Conservation (phyloP, 768 basidiomycete species). For the Psilocybe tampanensis region DNA sequence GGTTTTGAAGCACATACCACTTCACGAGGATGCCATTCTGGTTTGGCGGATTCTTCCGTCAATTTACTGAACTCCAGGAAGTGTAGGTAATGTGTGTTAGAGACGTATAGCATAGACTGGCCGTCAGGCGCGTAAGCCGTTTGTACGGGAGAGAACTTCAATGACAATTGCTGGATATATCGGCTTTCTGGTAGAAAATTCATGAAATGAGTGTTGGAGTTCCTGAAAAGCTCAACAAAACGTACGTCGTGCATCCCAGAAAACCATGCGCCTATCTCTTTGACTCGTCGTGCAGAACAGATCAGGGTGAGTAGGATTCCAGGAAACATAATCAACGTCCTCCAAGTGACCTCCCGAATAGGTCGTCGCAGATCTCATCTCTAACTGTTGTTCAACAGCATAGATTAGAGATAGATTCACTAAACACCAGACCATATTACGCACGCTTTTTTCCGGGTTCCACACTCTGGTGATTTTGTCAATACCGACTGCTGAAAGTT, state of each 20-base stretch:
- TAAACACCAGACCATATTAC: constrained; percentile 22
- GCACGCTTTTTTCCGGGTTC: constrained; percentile 76
- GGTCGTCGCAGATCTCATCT: constrained; percentile 62
- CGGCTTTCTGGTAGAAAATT: constrained; percentile 62
- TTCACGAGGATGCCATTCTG: constrained; percentile 39
- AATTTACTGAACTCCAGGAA: constrained; percentile 61
- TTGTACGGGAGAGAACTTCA: constrained; percentile 65
- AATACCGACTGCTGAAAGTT: constrained; percentile 79
- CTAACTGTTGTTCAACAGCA: constrained; percentile 44
- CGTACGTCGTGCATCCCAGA: constrained; percentile 86
- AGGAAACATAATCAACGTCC: constrained; percentile 81
- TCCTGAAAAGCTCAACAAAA: neutral
- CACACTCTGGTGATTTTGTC: constrained; percentile 81
- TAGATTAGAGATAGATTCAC: neutral
- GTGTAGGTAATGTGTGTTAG: constrained; percentile 60
- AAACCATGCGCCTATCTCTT: constrained; percentile 73
- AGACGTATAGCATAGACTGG: constrained; percentile 61
- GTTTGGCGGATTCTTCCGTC: constrained; percentile 45
- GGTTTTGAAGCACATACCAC: neutral
- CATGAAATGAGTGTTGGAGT: neutral
- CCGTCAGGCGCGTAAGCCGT: constrained; percentile 78
- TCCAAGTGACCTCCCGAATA: constrained; percentile 76
- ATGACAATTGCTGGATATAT: constrained; percentile 56
- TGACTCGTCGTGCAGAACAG: constrained; percentile 80
- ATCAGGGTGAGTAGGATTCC: constrained; percentile 87